phyloP scores from a whole-genome alignment of 371 early-diverging fungal species.

The Mortierella sp. region DNA sequence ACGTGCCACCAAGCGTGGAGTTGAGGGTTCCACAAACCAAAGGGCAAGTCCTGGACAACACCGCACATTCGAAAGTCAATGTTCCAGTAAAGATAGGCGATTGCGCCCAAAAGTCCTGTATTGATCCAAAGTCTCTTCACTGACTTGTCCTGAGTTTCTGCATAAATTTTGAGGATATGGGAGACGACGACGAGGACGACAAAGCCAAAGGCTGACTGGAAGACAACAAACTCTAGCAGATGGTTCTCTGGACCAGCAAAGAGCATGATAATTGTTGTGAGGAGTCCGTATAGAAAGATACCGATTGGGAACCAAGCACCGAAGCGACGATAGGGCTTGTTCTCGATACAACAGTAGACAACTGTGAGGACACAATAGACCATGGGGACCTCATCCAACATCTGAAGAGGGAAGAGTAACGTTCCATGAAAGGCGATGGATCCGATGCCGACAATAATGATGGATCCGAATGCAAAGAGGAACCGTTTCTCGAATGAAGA shows the following conservation, averaged over 20 bases:
- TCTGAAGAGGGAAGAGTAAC: constrained; percentile 60
- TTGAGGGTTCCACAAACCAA: constrained; percentile 32
- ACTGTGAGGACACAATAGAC: constrained; percentile 37
- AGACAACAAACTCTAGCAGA: constrained; percentile 16
- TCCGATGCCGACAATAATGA: constrained; percentile 63
- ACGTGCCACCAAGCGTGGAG: constrained; percentile 53
- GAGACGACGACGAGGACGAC: constrained; percentile 7
- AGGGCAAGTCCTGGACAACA: constrained; percentile 9
- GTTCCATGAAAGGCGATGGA: constrained; percentile 70
- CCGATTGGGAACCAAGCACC: constrained; percentile 12
- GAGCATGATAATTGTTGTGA: constrained; percentile 14
- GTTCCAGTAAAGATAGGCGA: constrained; percentile 21
- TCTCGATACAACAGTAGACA: constrained; percentile 12
- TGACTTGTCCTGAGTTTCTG: neutral
- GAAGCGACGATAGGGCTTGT: constrained; percentile 3
- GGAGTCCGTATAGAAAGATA: constrained; percentile 8
- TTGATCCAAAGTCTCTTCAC: neutral
- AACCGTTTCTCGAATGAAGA: constrained; percentile 35
- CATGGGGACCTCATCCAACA: constrained; percentile 75
- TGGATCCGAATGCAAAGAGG: constrained; percentile 8
- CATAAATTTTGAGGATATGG: constrained; percentile 18
- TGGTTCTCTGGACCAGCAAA: constrained; percentile 13
- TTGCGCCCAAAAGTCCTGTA: neutral
- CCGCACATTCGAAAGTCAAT: constrained; percentile 16
- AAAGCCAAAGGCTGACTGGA: constrained; percentile 20